A percentile compares a stretch with the other conserved stretches of the same genome.
phyloP scores from a whole-genome alignment of 441 rosid species.

The Monsonia emarginata region DNA sequence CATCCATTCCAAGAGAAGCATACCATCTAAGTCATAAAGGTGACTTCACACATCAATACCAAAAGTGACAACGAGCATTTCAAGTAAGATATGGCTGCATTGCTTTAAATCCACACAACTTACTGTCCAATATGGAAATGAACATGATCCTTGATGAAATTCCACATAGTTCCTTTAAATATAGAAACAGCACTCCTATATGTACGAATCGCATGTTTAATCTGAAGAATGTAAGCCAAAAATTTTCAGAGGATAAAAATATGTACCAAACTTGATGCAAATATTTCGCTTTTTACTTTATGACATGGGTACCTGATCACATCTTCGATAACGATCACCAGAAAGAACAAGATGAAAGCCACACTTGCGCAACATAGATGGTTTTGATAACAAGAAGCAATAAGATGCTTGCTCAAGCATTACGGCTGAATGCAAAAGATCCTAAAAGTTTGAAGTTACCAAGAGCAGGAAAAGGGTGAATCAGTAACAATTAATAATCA shows the following conservation, averaged over 20 bases:
- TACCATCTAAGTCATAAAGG: slow-evolving; percentile 58
- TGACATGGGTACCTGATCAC: slow-evolving; percentile 72
- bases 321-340: slow-evolving; percentile 82
- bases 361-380: slow-evolving; percentile 87
- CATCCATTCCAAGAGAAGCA: slow-evolving; percentile 82
- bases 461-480: slow-evolving; percentile 16
- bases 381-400: slow-evolving; percentile 81
- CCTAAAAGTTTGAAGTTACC: slow-evolving; percentile 38
- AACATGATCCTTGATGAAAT: slow-evolving; percentile 88
- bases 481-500: not conserved
- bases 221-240: slow-evolving; percentile 35
- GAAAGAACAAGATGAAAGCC: slow-evolving; percentile 98
- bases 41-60: slow-evolving; percentile 17
- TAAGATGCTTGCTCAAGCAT: slow-evolving; percentile 99
- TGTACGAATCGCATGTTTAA: slow-evolving; percentile 92
- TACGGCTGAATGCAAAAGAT: slow-evolving; percentile 82
- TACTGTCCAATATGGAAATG: slow-evolving; percentile 95
- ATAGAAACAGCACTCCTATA: slow-evolving; percentile 82
- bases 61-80: not conserved
- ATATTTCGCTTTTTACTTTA: slow-evolving; percentile 13
- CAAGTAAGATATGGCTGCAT: slow-evolving; percentile 18
- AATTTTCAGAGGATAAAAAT: slow-evolving; percentile 18
- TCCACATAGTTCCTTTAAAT: slow-evolving; percentile 78
- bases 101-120: slow-evolving; percentile 26
- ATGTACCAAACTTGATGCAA: slow-evolving; percentile 12